Evolutionary conservation across 495 filamentous ascomycete species (phyloP).

Genomic region (Talaromyces wortmannii): DNA sequence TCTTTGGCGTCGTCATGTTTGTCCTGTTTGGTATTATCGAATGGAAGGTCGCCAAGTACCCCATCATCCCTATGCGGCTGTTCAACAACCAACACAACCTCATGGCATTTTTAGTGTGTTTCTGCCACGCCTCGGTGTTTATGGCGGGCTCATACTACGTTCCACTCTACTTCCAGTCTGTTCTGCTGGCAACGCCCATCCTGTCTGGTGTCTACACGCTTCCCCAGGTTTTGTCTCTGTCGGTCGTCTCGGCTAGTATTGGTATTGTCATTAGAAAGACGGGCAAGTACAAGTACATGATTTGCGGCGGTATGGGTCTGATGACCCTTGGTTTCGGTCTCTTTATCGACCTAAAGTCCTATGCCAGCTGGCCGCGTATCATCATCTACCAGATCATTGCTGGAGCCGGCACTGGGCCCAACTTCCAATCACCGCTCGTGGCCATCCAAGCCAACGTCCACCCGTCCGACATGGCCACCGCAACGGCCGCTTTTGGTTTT

Average conservation of each 20-base stretch:
- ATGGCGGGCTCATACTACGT: slow-evolving; percentile 69
- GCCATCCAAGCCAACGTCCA: slow-evolving; percentile 48
- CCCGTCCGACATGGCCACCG: slow-evolving; percentile 44
- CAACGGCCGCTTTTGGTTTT: slow-evolving; percentile 46
- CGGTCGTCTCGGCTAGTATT: slow-evolving; percentile 52
- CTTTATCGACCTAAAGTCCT: slow-evolving; percentile 39
- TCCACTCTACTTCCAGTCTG: slow-evolving; percentile 73
- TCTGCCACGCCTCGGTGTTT: slow-evolving; percentile 67
- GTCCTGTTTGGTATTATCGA: slow-evolving; percentile 61
- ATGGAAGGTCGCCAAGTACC: slow-evolving; percentile 64
- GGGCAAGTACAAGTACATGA: slow-evolving; percentile 40
- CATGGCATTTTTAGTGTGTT: slow-evolving; percentile 48
- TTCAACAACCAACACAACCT: slow-evolving; percentile 56
- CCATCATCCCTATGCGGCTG: slow-evolving; percentile 68
- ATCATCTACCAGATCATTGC: slow-evolving; percentile 48
- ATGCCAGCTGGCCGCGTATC: slow-evolving; percentile 43
- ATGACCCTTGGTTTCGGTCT: slow-evolving; percentile 50
- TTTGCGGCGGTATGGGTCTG: slow-evolving; percentile 41
- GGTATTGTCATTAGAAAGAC: slow-evolving; percentile 73
- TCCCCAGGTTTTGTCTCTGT: slow-evolving; percentile 65
- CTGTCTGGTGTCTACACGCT: slow-evolving; percentile 74
- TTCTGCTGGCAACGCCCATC: slow-evolving; percentile 65
- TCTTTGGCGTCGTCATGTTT: slow-evolving; percentile 63
- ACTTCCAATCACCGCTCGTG: slow-evolving; percentile 53
- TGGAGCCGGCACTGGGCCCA: slow-evolving; percentile 48